Evolutionary conservation across 129 eudicot genomes (phyloP), one percentile per base, ranked within the genome.

Genomic region (Flaveria bidentis): DNA sequence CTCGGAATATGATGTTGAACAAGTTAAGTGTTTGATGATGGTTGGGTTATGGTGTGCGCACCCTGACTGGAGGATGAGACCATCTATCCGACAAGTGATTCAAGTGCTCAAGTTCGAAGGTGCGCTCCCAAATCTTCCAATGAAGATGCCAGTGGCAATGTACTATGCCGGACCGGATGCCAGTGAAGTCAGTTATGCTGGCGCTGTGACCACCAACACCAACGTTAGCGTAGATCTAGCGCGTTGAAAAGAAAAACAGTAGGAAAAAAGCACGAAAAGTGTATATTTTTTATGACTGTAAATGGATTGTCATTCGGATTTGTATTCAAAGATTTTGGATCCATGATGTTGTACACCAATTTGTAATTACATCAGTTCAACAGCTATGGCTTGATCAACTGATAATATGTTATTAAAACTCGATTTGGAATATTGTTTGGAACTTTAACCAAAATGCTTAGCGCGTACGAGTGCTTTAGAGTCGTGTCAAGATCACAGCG

Each of bases 41-140:
- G 81, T 87, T 1, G 91, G 88, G 26, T 57, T 87, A n/a, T 87
- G 88, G 88, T 87, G 88, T 76, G 84, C 86, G 5, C 86, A 87
- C 69, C 91, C 88, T 10, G 86, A 87, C 69, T 22, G 52, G 6
- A 84, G 53, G 56, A 7, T 52, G 51, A 73, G 88, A 72, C 91
- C 91, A 10, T 84, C 88, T 26, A 84, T 82, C 3, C 73, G 75
- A 76, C 88, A 84, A 69, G 91, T 83, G 26, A 78, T 87, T 46
- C 88, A 84, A 22, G 86, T 79, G 53, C 88, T 87, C 17, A 87
- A 87, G 50, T 82, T 84, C n/a, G 91, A 87, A 73, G 69, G 69
- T 23, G 36, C 73, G 12, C 26, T 83, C 76, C 90, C 90, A 63
- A 64, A 57, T 28, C 80, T 86, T 49, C 87, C 85, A 0, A 28